These are phyloP conservation scores for Pseudotulostoma volvatum DNA, from an alignment of 495 filamentous ascomycete species.

Conservation along the genomic window DNA sequence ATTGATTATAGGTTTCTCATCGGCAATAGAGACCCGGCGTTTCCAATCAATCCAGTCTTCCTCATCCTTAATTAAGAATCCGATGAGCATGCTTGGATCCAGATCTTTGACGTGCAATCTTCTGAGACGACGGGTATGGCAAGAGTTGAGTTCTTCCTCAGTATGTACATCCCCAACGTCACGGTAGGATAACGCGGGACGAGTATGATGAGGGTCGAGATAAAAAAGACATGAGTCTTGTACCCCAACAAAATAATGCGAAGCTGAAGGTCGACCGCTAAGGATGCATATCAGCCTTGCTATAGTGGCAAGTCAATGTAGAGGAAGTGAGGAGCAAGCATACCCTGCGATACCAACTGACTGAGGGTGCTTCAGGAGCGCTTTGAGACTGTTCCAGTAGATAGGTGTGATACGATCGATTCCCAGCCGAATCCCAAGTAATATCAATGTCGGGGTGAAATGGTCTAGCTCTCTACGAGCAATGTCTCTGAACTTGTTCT, in stretches of 20 bases:
- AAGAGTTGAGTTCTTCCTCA: constrained; percentile 58
- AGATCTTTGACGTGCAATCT: constrained; percentile 76
- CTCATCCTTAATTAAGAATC: constrained; percentile 74
- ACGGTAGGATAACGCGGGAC: constrained; percentile 46
- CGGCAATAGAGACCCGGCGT: constrained; percentile 42
- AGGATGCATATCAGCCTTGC: constrained; percentile 3
- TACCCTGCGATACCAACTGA: constrained; percentile 94
- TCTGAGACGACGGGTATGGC: constrained; percentile 73
- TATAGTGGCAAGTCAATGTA: neutral
- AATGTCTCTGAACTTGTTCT: constrained; percentile 64
- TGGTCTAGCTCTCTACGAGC: constrained; percentile 44
- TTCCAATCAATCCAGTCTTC: constrained; percentile 79
- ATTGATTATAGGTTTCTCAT: constrained; percentile 55
- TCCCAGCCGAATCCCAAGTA: constrained; percentile 75
- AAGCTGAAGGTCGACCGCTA: constrained; percentile 84
- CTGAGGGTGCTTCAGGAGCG: constrained; percentile 66
- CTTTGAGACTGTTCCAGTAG: constrained; percentile 79
- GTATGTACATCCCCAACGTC: constrained; percentile 37
- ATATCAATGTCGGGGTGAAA: constrained; percentile 73
- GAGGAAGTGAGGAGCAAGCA: constrained; percentile 18
- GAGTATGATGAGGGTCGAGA: constrained; percentile 78
- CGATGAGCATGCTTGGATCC: constrained; percentile 98
- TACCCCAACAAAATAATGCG: constrained; percentile 94
- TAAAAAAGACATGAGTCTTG: constrained; percentile 86
- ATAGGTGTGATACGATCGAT: constrained; percentile 86